Percentiles rank a stretch among this genome's conserved stretches.
Evolutionary conservation across 2,329 filamentous ascomycete species (phyloP).

Genomic region (Fusarium caatingaense): DNA sequence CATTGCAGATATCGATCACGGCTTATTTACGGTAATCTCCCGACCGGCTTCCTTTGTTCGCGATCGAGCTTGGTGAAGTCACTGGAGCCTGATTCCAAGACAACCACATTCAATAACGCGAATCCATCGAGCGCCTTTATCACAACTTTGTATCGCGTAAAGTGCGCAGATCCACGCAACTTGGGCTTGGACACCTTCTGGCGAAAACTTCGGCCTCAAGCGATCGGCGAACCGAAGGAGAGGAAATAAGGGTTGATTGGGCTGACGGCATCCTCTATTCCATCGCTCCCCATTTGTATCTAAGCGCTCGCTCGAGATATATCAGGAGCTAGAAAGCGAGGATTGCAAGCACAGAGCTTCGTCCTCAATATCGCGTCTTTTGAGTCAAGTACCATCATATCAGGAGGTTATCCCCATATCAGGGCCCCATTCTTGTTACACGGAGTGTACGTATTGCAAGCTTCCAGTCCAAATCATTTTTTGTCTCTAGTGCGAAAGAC

Average conservation of each 20-base stretch:
- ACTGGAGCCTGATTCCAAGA: slow-evolving; percentile 15
- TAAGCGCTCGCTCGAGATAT: slow-evolving; percentile 31
- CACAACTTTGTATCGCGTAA: neutral
- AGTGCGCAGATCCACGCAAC: neutral
- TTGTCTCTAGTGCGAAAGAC: slow-evolving; percentile 33
- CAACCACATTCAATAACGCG: neutral
- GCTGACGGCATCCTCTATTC: slow-evolving; percentile 36
- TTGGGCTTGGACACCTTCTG: slow-evolving; percentile 2
- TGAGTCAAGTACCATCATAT: slow-evolving; percentile 36
- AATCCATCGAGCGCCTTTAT: slow-evolving; percentile 1
- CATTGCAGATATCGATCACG: neutral
- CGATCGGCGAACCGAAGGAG: slow-evolving; percentile 23
- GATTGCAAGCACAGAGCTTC: slow-evolving; percentile 72
- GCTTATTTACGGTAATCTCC: neutral
- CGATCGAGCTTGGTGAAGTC: slow-evolving; percentile 14
- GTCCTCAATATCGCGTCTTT: slow-evolving; percentile 60
- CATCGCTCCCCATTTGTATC: slow-evolving; percentile 37
- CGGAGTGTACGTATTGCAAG: slow-evolving; percentile 69
- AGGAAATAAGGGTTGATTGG: slow-evolving; percentile 40
- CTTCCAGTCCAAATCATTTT: slow-evolving; percentile 53
- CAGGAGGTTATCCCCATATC: slow-evolving; percentile 32
- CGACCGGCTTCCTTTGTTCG: neutral
- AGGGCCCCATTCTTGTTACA: slow-evolving; percentile 40
- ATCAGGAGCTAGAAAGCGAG: slow-evolving; percentile 38
- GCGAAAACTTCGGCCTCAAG: slow-evolving; percentile 23